Base-by-base conservation (phyloP, 2,329 filamentous ascomycete species). In the Diplocarpon rosae region DNA sequence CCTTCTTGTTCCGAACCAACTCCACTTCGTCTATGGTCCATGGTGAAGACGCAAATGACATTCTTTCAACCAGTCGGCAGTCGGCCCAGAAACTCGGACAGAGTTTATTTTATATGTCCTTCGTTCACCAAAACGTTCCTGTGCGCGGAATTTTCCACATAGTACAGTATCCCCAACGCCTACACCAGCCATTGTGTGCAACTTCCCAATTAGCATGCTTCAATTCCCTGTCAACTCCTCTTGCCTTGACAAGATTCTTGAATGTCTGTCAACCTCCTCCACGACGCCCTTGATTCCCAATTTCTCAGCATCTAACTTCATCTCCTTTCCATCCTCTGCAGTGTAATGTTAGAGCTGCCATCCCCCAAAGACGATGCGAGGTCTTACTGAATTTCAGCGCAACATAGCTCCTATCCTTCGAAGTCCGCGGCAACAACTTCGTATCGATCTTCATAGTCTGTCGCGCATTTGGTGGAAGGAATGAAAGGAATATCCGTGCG, bases 231-330 rank as follows among this genome's bases (percentile, higher is more conserved):
- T 67, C 62, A 96, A 68, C 60, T 93, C 89, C 56, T 88, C 85
- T 65, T 86, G 78, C 63, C 94, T 82, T 58, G 86, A 80, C 60
- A 96, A 66, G 55, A 73, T 70, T 54, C 92, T 76, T 40, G 88
- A 95, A 68, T 96, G 87, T 58, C 92, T 75, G 63, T 95, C 85
- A 36, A 95, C 80, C 65, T 96, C 88, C 63, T 88, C 85, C 46
- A 90, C 73, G 15, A 96, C 76, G 59, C 88, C 84, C 62, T 85
- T 85, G 61, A 96, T 89, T 56, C 80, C 83, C 66, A 89, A 71
- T 64, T 82, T 83, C 56, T 85, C 80, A 54, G 86, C 74, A 61
- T 95, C 80, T 32, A 96, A 75, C 29, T 78, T 78, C 69, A 96
- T 77, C 59, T 93, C 82, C 68, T 90, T 94, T 57, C 92, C 92